phyloP scores from a whole-genome alignment of 257 asterid genomes.

The Petunia axillaris region DNA sequence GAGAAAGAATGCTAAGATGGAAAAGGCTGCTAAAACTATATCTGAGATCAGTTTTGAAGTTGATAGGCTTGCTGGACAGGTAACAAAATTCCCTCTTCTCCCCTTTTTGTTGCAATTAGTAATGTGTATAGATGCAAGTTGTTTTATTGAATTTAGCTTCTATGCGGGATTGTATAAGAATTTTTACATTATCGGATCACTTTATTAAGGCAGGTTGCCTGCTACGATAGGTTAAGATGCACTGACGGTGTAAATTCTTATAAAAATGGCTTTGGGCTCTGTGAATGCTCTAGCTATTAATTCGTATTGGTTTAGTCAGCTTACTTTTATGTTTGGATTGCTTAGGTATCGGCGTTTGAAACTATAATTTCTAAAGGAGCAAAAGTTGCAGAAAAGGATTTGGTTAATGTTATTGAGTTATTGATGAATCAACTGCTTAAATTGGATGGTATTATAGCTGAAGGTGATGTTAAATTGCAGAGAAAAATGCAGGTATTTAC shows the following conservation, averaged over 20 bases:
- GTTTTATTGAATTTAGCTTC: not conserved
- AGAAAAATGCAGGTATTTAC: constrained; percentile 77
- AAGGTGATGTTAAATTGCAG: constrained; percentile 75
- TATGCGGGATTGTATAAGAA: not conserved
- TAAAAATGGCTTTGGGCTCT: not conserved
- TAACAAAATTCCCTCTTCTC: constrained; percentile 12
- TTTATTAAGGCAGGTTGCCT: not conserved
- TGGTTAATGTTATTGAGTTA: constrained; percentile 59
- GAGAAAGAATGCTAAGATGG: constrained; percentile 69
- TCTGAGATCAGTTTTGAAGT: constrained; percentile 80
- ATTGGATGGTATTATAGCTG: constrained; percentile 68
- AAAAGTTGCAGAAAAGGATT: constrained; percentile 69
- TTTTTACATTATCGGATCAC: not conserved
- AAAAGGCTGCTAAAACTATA: constrained; percentile 60
- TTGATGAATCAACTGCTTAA: constrained; percentile 82
- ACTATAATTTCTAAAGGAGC: constrained; percentile 64
- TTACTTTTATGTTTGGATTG: constrained; percentile 22
- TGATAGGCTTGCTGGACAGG: constrained; percentile 75
- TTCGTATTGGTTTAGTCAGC: not conserved
- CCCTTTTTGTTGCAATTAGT: not conserved
- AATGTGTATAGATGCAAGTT: not conserved
- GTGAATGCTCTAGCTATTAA: not conserved
- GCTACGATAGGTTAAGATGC: not conserved
- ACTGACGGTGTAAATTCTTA: no score
- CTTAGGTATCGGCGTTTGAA: constrained; percentile 76